Evolutionary conservation across 768 basidiomycete species (phyloP).

Genomic region (Pulveroboletus sp.): DNA sequence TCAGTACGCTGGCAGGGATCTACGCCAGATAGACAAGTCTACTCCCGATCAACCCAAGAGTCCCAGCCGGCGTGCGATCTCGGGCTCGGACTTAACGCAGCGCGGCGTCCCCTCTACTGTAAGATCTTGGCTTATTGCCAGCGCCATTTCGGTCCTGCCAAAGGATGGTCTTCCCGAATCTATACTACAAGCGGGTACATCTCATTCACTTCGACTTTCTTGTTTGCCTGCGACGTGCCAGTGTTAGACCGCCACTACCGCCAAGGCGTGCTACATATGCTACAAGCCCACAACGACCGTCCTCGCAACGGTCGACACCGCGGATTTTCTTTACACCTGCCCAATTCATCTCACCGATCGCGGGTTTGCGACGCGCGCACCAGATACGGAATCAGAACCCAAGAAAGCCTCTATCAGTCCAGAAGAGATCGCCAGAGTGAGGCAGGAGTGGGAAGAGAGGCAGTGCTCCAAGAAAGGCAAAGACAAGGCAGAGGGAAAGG

Average conservation of each 20-base stretch:
- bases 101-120: no score
- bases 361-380: slow-evolving; percentile 63
- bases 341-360: slow-evolving; percentile 73
- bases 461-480: slow-evolving; percentile 58
- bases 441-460: slow-evolving; percentile 75
- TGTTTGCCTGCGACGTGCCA: not conserved
- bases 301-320: slow-evolving; percentile 75
- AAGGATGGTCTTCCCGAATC: slow-evolving; percentile 69
- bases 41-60: no score
- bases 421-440: slow-evolving; percentile 76
- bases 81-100: no score
- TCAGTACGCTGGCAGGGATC: no score
- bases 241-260: slow-evolving; percentile 67
- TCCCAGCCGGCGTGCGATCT: no score
- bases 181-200: slow-evolving; percentile 86
- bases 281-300: slow-evolving; percentile 78
- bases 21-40: no score
- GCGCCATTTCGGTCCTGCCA: no score
- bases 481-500: slow-evolving; percentile 49
- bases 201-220: not conserved
- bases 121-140: no score
- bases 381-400: slow-evolving; percentile 38
- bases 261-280: slow-evolving; percentile 76
- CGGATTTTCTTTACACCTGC: slow-evolving; percentile 87
- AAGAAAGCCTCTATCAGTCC: slow-evolving; percentile 39